Evolutionary conservation across 192 early-diverging fungal species (phyloP), one percentile per base, ranked within the genome.

Genomic region (Mortierella claussenii): DNA sequence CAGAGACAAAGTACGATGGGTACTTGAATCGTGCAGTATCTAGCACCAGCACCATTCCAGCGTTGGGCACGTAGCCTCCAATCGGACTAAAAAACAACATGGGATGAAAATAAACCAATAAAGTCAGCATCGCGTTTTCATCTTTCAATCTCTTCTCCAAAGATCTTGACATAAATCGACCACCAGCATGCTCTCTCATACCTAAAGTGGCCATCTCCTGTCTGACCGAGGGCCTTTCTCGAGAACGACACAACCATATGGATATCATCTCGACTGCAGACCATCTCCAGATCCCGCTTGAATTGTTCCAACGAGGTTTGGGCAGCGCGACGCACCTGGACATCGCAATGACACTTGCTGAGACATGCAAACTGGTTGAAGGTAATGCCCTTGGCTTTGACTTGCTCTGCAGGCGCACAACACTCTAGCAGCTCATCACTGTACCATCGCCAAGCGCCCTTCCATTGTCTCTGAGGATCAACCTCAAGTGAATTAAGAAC

Each of bases 1-100:
- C 87, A 24, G 89, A 81, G 42, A 86, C 88, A 62, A 92, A 98
- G 76, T 94, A 98, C 11, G 88, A 88, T 12, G 96, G 97, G 61
- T 97, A 97, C 82, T 96, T 95, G 83, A 92, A 96, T 12, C 91
- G 82, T 0, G 95, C 96, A 11, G 90, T 93, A 68, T 98, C 96
- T 21, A 97, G 78, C 7, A 98, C 92, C 40, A 98, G 80, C 4
- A 89, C 93, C 67, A 85, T 85, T 54, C 92, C 86, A 6, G 82
- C 75, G n/a, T 79, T 88, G 12, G 87, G 82, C 48, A 94, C 88
- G 65, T 91, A 97, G 5, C 88, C 94, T 11, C 90, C 94, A 61
- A 98, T 90, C 18, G 96, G 96, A 18, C 70, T 68, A 58, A 31
- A 37, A 44, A 33, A 18, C n/a, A 82, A 89, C 55, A 43, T 48